phyloP scores from a whole-genome alignment of 768 basidiomycete species.

The Saitozyma sp. region DNA sequence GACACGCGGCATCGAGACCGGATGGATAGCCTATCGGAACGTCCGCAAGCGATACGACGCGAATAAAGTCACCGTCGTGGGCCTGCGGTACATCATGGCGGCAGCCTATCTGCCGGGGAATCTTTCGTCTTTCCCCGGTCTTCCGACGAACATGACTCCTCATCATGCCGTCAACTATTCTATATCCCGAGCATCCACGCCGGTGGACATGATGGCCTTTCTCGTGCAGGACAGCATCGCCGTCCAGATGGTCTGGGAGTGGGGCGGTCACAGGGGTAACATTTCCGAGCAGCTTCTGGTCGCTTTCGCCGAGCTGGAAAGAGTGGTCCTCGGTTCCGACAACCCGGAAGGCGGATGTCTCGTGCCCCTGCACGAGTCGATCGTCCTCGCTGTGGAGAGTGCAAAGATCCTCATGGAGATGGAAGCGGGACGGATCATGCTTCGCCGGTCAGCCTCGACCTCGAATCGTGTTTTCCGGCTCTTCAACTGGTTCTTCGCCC shows the following conservation, averaged over 20 bases:
- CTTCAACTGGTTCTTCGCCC: slow-evolving; percentile 18
- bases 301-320: slow-evolving; percentile 19
- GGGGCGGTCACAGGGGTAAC: slow-evolving; percentile 32
- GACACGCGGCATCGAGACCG: slow-evolving; percentile 23
- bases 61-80: slow-evolving; percentile 27
- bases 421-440: slow-evolving; percentile 28
- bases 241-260: slow-evolving; percentile 30
- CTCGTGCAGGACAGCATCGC: slow-evolving; percentile 18
- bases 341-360: slow-evolving; percentile 4
- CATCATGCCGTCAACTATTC: slow-evolving; percentile 22
- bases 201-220: slow-evolving; percentile 32
- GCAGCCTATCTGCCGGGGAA: slow-evolving; percentile 29
- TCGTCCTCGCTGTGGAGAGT: slow-evolving; percentile 29
- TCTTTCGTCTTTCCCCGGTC: slow-evolving; percentile 20
- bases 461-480: slow-evolving; percentile 9
- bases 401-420: slow-evolving; percentile 40
- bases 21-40: slow-evolving; percentile 31
- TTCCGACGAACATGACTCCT: slow-evolving; percentile 19
- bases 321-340: background rate
- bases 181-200: slow-evolving; percentile 24
- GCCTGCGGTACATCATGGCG: slow-evolving; percentile 35
- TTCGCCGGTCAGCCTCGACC: slow-evolving; percentile 9
- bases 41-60: slow-evolving; percentile 31
- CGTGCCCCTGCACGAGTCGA: slow-evolving; percentile 32
- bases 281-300: slow-evolving; percentile 25